Evolutionary conservation across 345 rosid genomes (phyloP).

Genomic region (Erucastrum elatum): DNA sequence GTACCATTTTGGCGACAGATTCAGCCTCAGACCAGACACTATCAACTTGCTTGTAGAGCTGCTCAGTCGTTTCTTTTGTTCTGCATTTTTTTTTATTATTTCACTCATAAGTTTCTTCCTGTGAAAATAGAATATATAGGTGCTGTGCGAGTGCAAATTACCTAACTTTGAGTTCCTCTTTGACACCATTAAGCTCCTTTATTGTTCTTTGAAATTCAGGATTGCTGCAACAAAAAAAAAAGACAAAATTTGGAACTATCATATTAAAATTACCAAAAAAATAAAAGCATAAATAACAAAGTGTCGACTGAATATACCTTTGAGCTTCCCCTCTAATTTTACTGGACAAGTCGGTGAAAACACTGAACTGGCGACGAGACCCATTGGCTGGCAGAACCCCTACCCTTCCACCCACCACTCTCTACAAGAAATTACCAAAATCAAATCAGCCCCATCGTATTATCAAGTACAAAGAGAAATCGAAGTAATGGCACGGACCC

Average conservation of each 20-base stretch:
- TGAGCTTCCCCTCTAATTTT: slow-evolving; percentile 74
- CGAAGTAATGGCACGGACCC: slow-evolving; percentile 34
- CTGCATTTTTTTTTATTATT: slow-evolving; percentile 61
- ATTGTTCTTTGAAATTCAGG: slow-evolving; percentile 73
- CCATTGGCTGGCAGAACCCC: slow-evolving; percentile 45
- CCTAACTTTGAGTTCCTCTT: slow-evolving; percentile 77
- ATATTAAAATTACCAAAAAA: neutral
- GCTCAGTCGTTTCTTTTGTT: slow-evolving; percentile 88
- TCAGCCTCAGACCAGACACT: slow-evolving; percentile 90
- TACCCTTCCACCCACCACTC: slow-evolving; percentile 41
- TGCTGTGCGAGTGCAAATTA: slow-evolving; percentile 36
- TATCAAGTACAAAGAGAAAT: slow-evolving; percentile 4
- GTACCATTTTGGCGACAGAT: slow-evolving; percentile 74
- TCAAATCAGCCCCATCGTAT: neutral
- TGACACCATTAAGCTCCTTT: slow-evolving; percentile 70
- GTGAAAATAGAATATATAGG: slow-evolving; percentile 54
- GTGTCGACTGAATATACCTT: slow-evolving; percentile 5
- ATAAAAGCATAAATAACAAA: neutral
- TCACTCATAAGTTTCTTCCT: slow-evolving; percentile 61
- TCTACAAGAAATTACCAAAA: slow-evolving; percentile 38
- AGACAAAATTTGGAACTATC: neutral
- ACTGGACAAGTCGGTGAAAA: slow-evolving; percentile 75
- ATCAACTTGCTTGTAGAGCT: slow-evolving; percentile 85
- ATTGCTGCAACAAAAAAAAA: slow-evolving; percentile 46
- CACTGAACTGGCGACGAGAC: slow-evolving; percentile 60